Evolutionary conservation across 2,329 filamentous ascomycete species (phyloP), one percentile per base, ranked within the genome.

Genomic region (Colletotrichum tropicale): DNA sequence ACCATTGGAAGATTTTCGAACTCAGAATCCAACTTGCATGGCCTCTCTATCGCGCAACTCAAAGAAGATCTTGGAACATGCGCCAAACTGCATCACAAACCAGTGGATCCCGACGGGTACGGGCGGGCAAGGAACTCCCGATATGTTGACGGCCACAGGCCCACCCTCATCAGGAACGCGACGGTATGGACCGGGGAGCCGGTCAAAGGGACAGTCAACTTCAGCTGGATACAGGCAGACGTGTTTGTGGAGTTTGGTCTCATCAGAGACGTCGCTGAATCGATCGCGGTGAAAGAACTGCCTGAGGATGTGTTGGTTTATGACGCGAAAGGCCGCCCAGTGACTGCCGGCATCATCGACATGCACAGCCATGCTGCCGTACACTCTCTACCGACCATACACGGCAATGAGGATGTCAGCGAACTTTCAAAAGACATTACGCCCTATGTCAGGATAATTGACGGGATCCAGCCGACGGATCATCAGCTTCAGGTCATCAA

Each of bases 301-400:
- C 84, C 90, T 2, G 79, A 86, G 2, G 86, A 90, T 65, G 87
- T 86, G 1, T 76, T 89, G 4, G 79, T 92, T 8, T 93, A 88
- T 80, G 86, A 94, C 67, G 92, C 91, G 5, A 81, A 87, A 21
- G 92, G 93, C 1, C 88, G 91, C 3, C 91, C 88, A 70, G 84
- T 94, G n/a, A 94, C 93, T 0, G 87, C 88, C 8, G 93, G 93
- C 10, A 92, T 94, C 78, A 91, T 94, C 65, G 93, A 94, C 79
- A 94, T 94, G 91, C 93, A 95, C 82, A 92, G 89, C 56, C 93
- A 94, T 80, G 88, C 91, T 3, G 91, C 92, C 8, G 89, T 93
- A 1, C 86, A 88, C 30, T 87, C 89, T 12, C 82, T 94, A 9
- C 92, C 93, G 0, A 81, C 80, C 2, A 85, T 93, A 1, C 71